phyloP scores from a whole-genome alignment of 78 protist species.

The Bigelowiella natans region DNA sequence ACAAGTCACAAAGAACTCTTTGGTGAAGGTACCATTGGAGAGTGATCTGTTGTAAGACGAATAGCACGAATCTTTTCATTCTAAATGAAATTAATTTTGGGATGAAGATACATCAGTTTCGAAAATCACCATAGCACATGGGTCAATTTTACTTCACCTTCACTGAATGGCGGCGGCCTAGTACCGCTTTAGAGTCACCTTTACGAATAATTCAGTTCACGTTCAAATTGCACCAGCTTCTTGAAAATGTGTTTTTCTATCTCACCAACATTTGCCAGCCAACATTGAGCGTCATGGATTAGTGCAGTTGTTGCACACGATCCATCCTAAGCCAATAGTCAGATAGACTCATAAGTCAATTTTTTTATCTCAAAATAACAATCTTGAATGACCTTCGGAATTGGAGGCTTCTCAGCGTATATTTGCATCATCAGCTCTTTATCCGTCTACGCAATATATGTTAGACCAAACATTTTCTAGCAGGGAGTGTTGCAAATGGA shows the following conservation, averaged over 20 bases:
- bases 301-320: not conserved
- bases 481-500: not conserved
- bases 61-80: not conserved
- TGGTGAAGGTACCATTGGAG: not conserved
- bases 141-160: no score
- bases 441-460: not conserved
- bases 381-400: not conserved
- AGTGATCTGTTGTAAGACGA: not conserved
- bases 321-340: not conserved
- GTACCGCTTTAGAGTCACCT: no score
- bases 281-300: not conserved
- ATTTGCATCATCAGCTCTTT: not conserved
- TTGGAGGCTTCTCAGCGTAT: not conserved
- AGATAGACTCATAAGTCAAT: not conserved
- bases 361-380: no score
- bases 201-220: no score
- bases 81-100: not conserved
- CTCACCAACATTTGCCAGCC: not conserved
- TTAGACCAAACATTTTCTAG: not conserved
- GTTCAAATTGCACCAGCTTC: no score
- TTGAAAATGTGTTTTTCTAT: no score
- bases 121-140: no score
- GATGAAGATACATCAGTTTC: no score
- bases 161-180: no score
- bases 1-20: no score